A percentile compares a stretch with the other conserved stretches of the same genome.
phyloP scores from a whole-genome alignment of 2,329 filamentous ascomycete genomes.

The Exophiala sp. region DNA sequence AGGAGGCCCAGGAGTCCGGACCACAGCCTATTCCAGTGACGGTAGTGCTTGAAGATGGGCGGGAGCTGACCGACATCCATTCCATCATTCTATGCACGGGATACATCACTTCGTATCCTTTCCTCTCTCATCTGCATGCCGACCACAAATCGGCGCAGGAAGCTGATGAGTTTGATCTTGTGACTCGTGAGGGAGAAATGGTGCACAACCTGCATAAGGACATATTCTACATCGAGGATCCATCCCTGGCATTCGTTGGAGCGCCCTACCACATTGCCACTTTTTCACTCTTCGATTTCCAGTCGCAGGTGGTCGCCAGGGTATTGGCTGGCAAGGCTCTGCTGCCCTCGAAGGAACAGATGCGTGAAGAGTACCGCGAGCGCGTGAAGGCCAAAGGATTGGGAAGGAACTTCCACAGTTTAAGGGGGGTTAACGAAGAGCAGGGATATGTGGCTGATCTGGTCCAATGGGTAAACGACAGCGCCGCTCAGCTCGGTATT shows the following conservation, averaged over 20 bases:
- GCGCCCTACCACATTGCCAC: slow-evolving; percentile 62
- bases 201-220: slow-evolving; percentile 64
- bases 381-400: slow-evolving; percentile 30
- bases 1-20: slow-evolving; percentile 18
- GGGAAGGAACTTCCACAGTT: slow-evolving; percentile 37
- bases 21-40: slow-evolving; percentile 45
- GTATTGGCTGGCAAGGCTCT: slow-evolving; percentile 49
- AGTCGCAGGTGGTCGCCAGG: slow-evolving; percentile 56
- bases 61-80: slow-evolving; percentile 52
- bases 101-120: slow-evolving; percentile 63
- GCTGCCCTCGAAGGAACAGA: slow-evolving; percentile 44
- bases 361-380: slow-evolving; percentile 33
- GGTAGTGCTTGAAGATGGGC: slow-evolving; percentile 50
- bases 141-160: slow-evolving; percentile 41
- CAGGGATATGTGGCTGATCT: slow-evolving; percentile 34
- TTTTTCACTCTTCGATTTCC: slow-evolving; percentile 65
- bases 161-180: slow-evolving; percentile 50
- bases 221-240: slow-evolving; percentile 65
- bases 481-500: slow-evolving; percentile 9
- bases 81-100: slow-evolving; percentile 61
- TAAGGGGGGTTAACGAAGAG: slow-evolving; percentile 33
- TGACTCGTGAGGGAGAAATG: slow-evolving; percentile 56
- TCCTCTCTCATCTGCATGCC: slow-evolving; percentile 49
- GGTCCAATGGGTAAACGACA: slow-evolving; percentile 35
- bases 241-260: slow-evolving; percentile 58